These are phyloP conservation scores for Colletotrichum kahawae DNA, from an alignment of 2,329 filamentous ascomycete genomes.

Conservation along the genomic window DNA sequence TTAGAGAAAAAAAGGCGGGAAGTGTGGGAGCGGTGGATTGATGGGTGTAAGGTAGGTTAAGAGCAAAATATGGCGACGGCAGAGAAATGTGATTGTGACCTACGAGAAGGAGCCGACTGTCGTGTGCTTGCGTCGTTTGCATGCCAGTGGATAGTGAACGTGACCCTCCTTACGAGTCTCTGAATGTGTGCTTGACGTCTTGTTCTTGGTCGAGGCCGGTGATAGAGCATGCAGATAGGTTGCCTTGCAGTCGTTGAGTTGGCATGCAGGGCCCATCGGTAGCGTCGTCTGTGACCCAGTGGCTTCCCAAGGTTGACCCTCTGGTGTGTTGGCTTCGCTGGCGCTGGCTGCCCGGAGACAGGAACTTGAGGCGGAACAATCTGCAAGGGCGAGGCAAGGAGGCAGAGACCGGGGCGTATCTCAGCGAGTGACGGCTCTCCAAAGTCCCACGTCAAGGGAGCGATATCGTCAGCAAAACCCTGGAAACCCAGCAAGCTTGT, in stretches of 20 bases:
- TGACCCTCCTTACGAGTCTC: slow-evolving; percentile 5
- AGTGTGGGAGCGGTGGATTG: not conserved
- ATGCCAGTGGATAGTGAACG: slow-evolving; percentile 12
- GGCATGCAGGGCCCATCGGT: not conserved
- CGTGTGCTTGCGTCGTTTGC: slow-evolving; percentile 19
- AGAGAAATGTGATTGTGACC: slow-evolving; percentile 8
- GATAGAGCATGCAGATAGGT: not conserved
- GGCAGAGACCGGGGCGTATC: not conserved
- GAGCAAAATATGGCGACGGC: not conserved
- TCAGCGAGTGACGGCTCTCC: not conserved
- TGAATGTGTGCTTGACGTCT: not conserved
- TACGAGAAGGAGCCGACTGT: not conserved
- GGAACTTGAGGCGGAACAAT: not conserved
- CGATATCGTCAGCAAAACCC: not conserved
- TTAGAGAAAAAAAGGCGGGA: not conserved
- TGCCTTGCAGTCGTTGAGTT: slow-evolving; percentile 7
- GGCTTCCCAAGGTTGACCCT: not conserved
- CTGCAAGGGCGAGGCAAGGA: not conserved
- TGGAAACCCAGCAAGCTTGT: not conserved
- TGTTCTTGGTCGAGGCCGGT: not conserved
- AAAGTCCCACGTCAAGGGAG: not conserved
- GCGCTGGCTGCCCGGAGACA: slow-evolving; percentile 12
- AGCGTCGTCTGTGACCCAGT: not conserved
- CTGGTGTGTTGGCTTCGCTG: not conserved
- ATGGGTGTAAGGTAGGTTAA: not conserved